Conservation (phyloP, 2,329 filamentous ascomycete genomes). For the Aspergillus sp. region DNA sequence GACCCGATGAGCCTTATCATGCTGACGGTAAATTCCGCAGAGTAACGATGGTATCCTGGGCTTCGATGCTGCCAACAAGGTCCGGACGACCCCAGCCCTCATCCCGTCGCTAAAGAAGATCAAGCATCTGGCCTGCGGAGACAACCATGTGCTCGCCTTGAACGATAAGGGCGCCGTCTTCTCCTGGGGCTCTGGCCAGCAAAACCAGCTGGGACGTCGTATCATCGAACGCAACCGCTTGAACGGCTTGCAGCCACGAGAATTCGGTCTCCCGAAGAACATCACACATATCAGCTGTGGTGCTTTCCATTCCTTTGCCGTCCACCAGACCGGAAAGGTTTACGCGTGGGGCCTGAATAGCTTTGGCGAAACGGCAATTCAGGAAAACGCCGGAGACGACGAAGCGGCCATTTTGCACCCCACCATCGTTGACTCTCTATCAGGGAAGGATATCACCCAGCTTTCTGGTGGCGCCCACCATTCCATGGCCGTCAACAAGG, state of each 20-base stretch:
- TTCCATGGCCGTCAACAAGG: conserved; percentile 50
- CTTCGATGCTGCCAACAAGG: conserved; percentile 41
- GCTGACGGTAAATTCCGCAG: conserved; percentile 23
- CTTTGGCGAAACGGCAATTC: conserved; percentile 69
- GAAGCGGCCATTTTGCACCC: conserved; percentile 67
- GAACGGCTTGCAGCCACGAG: conserved; percentile 48
- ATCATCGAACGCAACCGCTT: conserved; percentile 52
- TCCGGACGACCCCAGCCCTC: conserved; percentile 40
- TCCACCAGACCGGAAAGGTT: conserved; percentile 59
- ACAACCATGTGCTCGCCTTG: conserved; percentile 51
- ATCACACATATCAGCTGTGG: conserved; percentile 60
- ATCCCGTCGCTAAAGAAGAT: conserved; percentile 48
- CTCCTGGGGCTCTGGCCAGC: conserved; percentile 59
- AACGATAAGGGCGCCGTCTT: conserved; percentile 52
- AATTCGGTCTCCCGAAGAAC: conserved; percentile 50
- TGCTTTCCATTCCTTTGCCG: conserved; percentile 73
- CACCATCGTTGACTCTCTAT: conserved; percentile 57
- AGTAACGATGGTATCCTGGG: conserved; percentile 58
- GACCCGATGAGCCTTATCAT: not conserved
- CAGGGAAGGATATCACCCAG: conserved; percentile 54
- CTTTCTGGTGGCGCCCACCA: conserved; percentile 71
- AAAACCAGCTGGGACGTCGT: conserved; percentile 61
- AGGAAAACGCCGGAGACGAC: conserved; percentile 55
- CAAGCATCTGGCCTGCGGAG: conserved; percentile 46
- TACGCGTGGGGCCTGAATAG: conserved; percentile 84